phyloP scores from a whole-genome alignment of 1,139 yeast genomes.

The Pneumocystis wakefieldiae region DNA sequence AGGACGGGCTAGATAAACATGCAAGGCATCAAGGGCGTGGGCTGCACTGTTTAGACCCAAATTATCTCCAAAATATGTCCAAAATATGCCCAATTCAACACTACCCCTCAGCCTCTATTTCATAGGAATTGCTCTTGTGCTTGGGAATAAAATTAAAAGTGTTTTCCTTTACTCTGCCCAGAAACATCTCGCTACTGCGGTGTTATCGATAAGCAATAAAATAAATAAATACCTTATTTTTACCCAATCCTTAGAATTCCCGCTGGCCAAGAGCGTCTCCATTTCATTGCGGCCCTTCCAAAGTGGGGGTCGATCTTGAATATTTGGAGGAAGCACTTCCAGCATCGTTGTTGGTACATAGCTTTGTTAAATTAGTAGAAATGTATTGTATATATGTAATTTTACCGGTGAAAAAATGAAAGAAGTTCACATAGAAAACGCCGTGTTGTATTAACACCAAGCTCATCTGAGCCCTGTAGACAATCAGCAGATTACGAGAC shows the following conservation, averaged over 20 bases:
- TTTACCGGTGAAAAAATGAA: slow-evolving; percentile 66
- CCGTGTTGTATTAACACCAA: slow-evolving; percentile 77
- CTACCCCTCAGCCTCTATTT: neutral
- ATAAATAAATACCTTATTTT: slow-evolving; percentile 91
- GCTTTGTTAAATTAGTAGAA: neutral
- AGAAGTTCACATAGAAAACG: slow-evolving; percentile 87
- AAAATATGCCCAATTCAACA: too few species aligned
- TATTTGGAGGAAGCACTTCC: slow-evolving; percentile 72
- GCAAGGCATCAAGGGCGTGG: too few species aligned
- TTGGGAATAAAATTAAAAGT: slow-evolving; percentile 2
- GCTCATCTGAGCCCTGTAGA: slow-evolving; percentile 65
- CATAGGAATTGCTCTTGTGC: neutral
- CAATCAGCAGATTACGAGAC: neutral
- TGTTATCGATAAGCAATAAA: slow-evolving; percentile 36
- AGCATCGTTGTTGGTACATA: slow-evolving; percentile 88
- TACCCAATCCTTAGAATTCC: slow-evolving; percentile 87
- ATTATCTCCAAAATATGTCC: too few species aligned
- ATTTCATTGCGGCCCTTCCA: slow-evolving; percentile 92
- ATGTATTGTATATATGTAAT: neutral
- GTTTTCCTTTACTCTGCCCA: slow-evolving; percentile 3
- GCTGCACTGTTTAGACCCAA: too few species aligned
- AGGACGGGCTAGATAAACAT: too few species aligned
- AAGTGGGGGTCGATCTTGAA: slow-evolving; percentile 85
- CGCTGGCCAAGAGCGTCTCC: slow-evolving; percentile 75
- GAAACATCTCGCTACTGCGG: slow-evolving; percentile 1